Conservation (phyloP, 495 filamentous ascomycete species). For the Darksidea phi region DNA sequence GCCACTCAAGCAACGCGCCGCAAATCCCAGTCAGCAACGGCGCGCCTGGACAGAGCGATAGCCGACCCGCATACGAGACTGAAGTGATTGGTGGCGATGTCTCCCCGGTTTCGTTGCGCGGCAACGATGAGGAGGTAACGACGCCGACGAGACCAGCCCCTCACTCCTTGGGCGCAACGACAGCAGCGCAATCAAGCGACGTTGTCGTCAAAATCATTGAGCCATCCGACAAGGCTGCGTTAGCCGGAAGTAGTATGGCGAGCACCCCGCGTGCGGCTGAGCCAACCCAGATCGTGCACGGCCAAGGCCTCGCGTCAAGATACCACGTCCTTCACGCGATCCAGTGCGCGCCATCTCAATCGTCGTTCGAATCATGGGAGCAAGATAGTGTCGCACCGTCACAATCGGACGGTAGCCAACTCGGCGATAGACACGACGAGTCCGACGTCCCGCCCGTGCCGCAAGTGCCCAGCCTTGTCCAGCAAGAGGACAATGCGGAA, state of each 20-base stretch:
- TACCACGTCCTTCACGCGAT: slow-evolving; percentile 31
- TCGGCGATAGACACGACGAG: slow-evolving; percentile 17
- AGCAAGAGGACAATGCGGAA: neutral
- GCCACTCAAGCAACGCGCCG: slow-evolving; percentile 2
- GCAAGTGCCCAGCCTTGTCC: slow-evolving; percentile 7
- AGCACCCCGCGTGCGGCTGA: neutral
- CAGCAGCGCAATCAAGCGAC: slow-evolving; percentile 2
- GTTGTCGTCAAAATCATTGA: neutral
- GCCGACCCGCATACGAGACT: slow-evolving; percentile 21
- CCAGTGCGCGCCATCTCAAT: slow-evolving; percentile 28
- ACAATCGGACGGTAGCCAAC: slow-evolving; percentile 26
- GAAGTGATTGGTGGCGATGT: slow-evolving; percentile 29
- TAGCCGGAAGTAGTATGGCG: neutral
- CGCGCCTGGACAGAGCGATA: neutral
- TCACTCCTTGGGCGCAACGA: neutral
- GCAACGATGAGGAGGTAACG: slow-evolving; percentile 7
- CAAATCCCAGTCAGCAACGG: neutral
- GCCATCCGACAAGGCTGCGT: slow-evolving; percentile 1
- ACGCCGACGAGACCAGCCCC: slow-evolving; percentile 16
- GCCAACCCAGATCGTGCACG: slow-evolving; percentile 2
- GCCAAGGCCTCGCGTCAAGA: slow-evolving; percentile 11
- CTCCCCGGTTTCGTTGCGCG: slow-evolving; percentile 22
- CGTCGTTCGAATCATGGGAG: slow-evolving; percentile 31
- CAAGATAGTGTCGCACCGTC: slow-evolving; percentile 28
- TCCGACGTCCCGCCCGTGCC: slow-evolving; percentile 14